Percentiles rank a stretch among this genome's conserved stretches.
Conservation (phyloP, 345 rosid species). For the Eucalyptus urophylla region DNA sequence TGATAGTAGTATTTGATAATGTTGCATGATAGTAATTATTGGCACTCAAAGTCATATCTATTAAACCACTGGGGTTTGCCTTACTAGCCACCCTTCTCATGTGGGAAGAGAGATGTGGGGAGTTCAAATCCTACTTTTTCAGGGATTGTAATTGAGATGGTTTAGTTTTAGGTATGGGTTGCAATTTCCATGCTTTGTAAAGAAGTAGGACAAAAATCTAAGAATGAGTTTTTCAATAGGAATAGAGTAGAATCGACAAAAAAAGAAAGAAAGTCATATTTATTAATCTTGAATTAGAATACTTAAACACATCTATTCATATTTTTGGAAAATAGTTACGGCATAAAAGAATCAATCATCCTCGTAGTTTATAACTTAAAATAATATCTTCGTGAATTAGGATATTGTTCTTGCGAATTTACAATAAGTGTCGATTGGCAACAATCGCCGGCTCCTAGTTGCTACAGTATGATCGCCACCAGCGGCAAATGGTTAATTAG, state of each 20-base stretch:
- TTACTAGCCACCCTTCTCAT: too few relatives aligned
- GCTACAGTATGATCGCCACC: not conserved
- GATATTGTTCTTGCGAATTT: not conserved
- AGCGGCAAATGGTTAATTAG: not conserved
- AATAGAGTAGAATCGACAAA: too few relatives aligned
- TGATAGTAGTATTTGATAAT: not conserved
- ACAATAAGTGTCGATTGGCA: not conserved
- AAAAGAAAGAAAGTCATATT: not conserved
- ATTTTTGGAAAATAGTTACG: not conserved
- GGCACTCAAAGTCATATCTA: not conserved
- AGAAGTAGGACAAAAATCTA: fast-evolving
- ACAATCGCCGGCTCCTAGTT: not conserved
- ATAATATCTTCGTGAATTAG: not conserved
- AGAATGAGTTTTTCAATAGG: too few relatives aligned
- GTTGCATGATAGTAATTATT: not conserved
- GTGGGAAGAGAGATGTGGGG: fast-evolving
- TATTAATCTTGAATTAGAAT: not conserved
- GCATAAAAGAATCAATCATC: not conserved
- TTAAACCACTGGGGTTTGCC: not conserved
- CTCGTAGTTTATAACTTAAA: not conserved
- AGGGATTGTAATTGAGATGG: fast-evolving
- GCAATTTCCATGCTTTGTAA: fast-evolving
- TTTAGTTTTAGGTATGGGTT: too few relatives aligned
- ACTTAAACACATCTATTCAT: not conserved
- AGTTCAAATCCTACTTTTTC: too few relatives aligned